A percentile compares a stretch with the other conserved stretches of the same genome.
These are phyloP conservation scores for Guyanaporus albipodus DNA, from an alignment of 768 basidiomycete genomes.

Conservation along the genomic window DNA sequence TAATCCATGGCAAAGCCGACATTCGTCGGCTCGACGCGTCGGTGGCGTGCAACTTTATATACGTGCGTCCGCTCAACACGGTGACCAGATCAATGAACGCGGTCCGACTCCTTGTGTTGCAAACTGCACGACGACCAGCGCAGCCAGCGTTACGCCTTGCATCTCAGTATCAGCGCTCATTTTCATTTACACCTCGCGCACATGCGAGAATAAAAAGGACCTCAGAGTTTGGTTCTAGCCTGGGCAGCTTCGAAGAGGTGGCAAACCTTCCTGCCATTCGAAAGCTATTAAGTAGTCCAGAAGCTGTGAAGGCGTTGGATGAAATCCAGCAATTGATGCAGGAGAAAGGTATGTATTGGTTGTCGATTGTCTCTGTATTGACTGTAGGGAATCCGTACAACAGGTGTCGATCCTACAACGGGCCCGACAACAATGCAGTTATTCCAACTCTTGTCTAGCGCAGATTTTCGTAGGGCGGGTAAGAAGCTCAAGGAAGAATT, in stretches of 20 bases:
- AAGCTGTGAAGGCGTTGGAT: slow-evolving; percentile 45
- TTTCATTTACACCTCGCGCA: slow-evolving; percentile 29
- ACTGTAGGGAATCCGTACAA: not conserved
- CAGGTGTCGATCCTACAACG: slow-evolving; percentile 47
- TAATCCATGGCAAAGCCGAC: slow-evolving; percentile 57
- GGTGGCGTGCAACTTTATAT: slow-evolving; percentile 17
- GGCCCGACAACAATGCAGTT: slow-evolving; percentile 51
- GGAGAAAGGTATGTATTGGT: slow-evolving; percentile 39
- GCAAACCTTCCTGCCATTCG: slow-evolving; percentile 40
- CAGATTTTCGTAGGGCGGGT: slow-evolving; percentile 49
- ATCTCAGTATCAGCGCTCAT: slow-evolving; percentile 20
- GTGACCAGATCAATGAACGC: too few relatives aligned
- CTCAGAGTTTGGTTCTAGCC: slow-evolving; percentile 34
- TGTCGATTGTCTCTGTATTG: not conserved
- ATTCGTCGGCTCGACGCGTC: slow-evolving; percentile 12
- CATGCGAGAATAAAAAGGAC: slow-evolving; percentile 26
- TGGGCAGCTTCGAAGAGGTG: slow-evolving; percentile 39
- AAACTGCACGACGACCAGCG: slow-evolving; percentile 15
- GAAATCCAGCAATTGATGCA: slow-evolving; percentile 44
- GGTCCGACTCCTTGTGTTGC: slow-evolving; percentile 12
- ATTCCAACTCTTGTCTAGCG: slow-evolving; percentile 49
- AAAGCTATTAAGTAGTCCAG: slow-evolving; percentile 47
- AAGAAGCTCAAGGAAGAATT: slow-evolving; percentile 46
- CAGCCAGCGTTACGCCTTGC: slow-evolving; percentile 9
- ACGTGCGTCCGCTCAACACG: slow-evolving; percentile 9